phyloP scores from a whole-genome alignment of 2,329 filamentous ascomycete species.

The Penicillium brasilianum region DNA sequence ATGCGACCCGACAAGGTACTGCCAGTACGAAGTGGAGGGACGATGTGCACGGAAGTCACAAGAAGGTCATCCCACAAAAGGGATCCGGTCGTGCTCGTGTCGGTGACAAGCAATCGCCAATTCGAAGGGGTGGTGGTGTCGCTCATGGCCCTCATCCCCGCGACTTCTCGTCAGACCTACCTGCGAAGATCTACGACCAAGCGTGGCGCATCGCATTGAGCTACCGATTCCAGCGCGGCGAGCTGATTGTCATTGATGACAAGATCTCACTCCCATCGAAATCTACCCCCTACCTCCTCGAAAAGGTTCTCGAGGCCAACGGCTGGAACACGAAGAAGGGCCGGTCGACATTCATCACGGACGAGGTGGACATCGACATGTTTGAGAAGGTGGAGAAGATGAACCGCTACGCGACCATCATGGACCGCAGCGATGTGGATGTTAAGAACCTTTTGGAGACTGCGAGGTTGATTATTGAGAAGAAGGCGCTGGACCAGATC shows the following conservation, averaged over 20 bases:
- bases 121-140: slow-evolving; percentile 84
- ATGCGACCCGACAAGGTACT: slow-evolving; percentile 83
- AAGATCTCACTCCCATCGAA: slow-evolving; percentile 68
- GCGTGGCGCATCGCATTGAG: slow-evolving; percentile 94
- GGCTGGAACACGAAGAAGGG: slow-evolving; percentile 70
- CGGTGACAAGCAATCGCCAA: slow-evolving; percentile 80
- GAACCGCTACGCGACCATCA: slow-evolving; percentile 69
- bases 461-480: slow-evolving; percentile 85
- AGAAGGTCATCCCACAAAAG: slow-evolving; percentile 86
- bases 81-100: slow-evolving; percentile 79
- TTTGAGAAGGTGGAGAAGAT: slow-evolving; percentile 69
- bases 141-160: slow-evolving; percentile 87
- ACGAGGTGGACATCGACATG: slow-evolving; percentile 64
- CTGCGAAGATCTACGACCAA: slow-evolving; percentile 89
- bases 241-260: slow-evolving; percentile 84
- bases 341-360: slow-evolving; percentile 76
- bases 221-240: slow-evolving; percentile 85
- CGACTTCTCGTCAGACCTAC: slow-evolving; percentile 84
- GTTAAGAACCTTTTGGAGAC: slow-evolving; percentile 92
- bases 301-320: slow-evolving; percentile 72
- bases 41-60: slow-evolving; percentile 81
- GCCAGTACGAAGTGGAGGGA: slow-evolving; percentile 79
- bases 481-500: slow-evolving; percentile 75
- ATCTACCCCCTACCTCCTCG: slow-evolving; percentile 62
- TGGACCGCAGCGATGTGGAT: slow-evolving; percentile 80